Evolutionary conservation across 768 basidiomycete species (phyloP).

Genomic region (Cyclocybe aegerita): DNA sequence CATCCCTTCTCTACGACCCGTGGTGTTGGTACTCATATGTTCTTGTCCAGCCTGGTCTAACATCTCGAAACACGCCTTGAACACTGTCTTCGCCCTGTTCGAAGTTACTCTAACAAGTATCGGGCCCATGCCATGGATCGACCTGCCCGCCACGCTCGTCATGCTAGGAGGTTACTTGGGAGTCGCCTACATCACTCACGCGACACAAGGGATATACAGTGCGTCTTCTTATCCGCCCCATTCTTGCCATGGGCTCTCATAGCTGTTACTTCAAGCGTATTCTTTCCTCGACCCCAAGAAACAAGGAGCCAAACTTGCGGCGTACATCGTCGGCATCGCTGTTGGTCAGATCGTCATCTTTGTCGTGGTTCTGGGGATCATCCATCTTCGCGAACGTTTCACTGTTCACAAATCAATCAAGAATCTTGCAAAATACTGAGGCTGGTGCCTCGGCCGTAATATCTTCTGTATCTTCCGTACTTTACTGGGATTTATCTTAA

Average conservation of each 20-base stretch:
- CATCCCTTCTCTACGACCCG: neutral
- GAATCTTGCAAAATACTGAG: no score
- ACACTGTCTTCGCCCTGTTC: conserved; percentile 52
- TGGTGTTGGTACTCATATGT: neutral
- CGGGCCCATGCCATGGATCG: conserved; percentile 49
- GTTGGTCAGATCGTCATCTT: conserved; percentile 53
- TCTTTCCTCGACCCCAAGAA: conserved; percentile 56
- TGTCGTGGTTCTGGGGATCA: conserved; percentile 39
- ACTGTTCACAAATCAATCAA: no score
- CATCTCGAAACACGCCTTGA: conserved; percentile 58
- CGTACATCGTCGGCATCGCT: conserved; percentile 60
- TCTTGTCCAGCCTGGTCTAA: conserved; percentile 49
- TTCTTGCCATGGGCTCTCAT: neutral
- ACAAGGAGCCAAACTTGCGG: conserved; percentile 46
- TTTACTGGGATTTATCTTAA: no score
- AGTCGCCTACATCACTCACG: conserved; percentile 63
- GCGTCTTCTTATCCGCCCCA: conserved; percentile 20
- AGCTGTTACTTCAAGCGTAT: conserved; percentile 43
- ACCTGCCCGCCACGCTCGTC: conserved; percentile 45
- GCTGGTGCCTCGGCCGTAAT: no score
- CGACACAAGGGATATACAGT: conserved; percentile 64
- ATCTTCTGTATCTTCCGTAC: no score
- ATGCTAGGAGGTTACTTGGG: conserved; percentile 57
- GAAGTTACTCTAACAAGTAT: conserved; percentile 56
- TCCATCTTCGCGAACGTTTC: conserved; percentile 29